Base-by-base conservation (phyloP, 2,329 filamentous ascomycete species). In the Penicillium paneum region DNA sequence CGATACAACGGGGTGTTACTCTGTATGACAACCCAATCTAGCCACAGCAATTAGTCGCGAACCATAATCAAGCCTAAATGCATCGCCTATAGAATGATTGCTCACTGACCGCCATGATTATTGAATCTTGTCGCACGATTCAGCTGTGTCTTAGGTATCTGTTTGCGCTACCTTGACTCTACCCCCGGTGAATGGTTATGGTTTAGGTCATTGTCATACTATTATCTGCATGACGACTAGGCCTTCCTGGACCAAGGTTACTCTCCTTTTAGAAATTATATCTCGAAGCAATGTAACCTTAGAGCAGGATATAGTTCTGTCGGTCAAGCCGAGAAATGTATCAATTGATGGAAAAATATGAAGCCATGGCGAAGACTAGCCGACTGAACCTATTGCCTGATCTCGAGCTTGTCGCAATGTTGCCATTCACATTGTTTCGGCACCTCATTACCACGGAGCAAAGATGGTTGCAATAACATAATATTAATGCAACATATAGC, bases 221-320 rank as follows among this genome's bases (percentile, higher is more conserved):
- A 44, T 17, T 15, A 2, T 34, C 8, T 50, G 52, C 53, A 57
- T 47, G 19, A 28, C 47, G 47, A 35, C 55, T 39, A 21, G 47
- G 38, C 21, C 47, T 24, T 19, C 44, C 47, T 39, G 48, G 46
- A 17, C 43, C 24, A 49, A 49, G 39, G 60, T 61, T 54, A 55
- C 58, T 28, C 29, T 54, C 8, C 36, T 11, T 44, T 21, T 35
- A 38, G 13, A 11, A 28, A 39, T 34, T 46, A 49, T 47, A 28
- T 41, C 28, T 3, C 32, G 10, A 36, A 12, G 21, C 38, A 53
- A 63, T 63, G 62, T 62, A 64, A 63, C 59, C 41, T 50, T 57
- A 44, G 19, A 62, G 46, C 54, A 54, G 32, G 28, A 17, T 11
- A 32, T 3, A 31, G 32, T 34, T 40, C n/a, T 31, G 29, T 42